phyloP scores from a whole-genome alignment of 2,329 filamentous ascomycete genomes.

The Bimuria novae-zelandiae region DNA sequence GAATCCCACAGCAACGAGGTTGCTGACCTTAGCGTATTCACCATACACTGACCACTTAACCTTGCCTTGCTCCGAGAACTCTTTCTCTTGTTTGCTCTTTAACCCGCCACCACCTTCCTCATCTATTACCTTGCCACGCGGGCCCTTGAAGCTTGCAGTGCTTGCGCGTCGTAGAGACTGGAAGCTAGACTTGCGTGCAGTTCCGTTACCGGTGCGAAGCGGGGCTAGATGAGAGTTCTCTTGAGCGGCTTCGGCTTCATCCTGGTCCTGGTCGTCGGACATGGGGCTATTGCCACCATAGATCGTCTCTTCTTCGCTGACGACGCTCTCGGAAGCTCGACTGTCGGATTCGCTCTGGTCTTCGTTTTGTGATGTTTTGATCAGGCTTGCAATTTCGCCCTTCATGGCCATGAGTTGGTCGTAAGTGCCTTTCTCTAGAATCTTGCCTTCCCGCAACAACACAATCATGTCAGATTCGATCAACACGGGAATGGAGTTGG shows the following conservation, averaged over 20 bases:
- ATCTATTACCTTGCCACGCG: constrained; percentile 80
- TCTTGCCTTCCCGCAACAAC: constrained; percentile 78
- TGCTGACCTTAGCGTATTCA: constrained; percentile 95
- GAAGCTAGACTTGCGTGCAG: constrained; percentile 69
- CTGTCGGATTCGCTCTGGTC: constrained; percentile 51
- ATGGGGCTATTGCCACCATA: constrained; percentile 54
- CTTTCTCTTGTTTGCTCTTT: constrained; percentile 85
- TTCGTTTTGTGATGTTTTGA: constrained; percentile 72
- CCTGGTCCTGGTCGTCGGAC: constrained; percentile 54
- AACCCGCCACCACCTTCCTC: constrained; percentile 74
- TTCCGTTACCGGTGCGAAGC: constrained; percentile 65
- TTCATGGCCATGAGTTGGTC: constrained; percentile 91
- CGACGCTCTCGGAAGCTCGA: constrained; percentile 57
- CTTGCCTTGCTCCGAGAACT: constrained; percentile 90
- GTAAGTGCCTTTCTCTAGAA: constrained; percentile 88
- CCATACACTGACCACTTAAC: constrained; percentile 96
- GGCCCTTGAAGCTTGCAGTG: constrained; percentile 85
- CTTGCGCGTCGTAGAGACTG: constrained; percentile 87
- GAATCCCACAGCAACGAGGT: constrained; percentile 78
- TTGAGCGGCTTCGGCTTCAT: constrained; percentile 64
- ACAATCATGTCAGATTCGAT: constrained; percentile 88
- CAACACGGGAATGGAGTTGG: constrained; percentile 91
- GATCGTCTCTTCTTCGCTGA: constrained; percentile 71
- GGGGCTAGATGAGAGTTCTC: constrained; percentile 77
- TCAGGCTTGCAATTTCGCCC: constrained; percentile 82